Percentiles rank a stretch among this genome's conserved stretches.
Evolutionary conservation across 73 alveolate genomes (phyloP).

Genomic region (Stentor coeruleus): DNA sequence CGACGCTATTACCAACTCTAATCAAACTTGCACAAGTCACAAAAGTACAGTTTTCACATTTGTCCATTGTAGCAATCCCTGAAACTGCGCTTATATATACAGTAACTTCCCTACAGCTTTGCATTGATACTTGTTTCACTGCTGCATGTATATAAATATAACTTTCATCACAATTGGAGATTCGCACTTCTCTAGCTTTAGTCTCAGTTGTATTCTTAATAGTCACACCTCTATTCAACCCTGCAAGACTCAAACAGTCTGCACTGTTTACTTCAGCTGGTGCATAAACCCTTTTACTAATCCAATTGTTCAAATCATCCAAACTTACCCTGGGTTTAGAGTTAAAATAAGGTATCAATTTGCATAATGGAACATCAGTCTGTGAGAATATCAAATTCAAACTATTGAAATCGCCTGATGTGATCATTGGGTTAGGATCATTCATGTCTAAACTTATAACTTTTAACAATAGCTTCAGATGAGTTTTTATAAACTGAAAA

Average conservation of each 20-base stretch:
- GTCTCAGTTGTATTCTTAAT: conserved; percentile 58
- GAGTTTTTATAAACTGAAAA: conserved; percentile 6
- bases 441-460: not conserved
- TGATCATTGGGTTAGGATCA: not conserved
- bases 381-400: not conserved
- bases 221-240: conserved; percentile 78
- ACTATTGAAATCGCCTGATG: conserved; percentile 19
- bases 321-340: conserved; percentile 53
- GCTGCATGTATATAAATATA: conserved; percentile 78
- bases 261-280: conserved; percentile 45
- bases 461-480: conserved; percentile 2
- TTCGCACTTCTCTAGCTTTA: conserved; percentile 63
- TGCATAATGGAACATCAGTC: conserved; percentile 21
- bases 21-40: conserved; percentile 64
- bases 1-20: conserved; percentile 87
- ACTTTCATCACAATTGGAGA: conserved; percentile 81
- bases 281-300: conserved; percentile 32
- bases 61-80: conserved; percentile 66
- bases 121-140: conserved; percentile 55
- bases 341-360: conserved; percentile 54
- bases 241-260: conserved; percentile 43
- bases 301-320: conserved; percentile 57
- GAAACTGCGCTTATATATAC: conserved; percentile 80
- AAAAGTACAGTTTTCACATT: conserved; percentile 79
- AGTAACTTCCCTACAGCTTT: conserved; percentile 73